Conservation (phyloP, 2,329 filamentous ascomycete genomes). For the Curvularia hawaiiensis region DNA sequence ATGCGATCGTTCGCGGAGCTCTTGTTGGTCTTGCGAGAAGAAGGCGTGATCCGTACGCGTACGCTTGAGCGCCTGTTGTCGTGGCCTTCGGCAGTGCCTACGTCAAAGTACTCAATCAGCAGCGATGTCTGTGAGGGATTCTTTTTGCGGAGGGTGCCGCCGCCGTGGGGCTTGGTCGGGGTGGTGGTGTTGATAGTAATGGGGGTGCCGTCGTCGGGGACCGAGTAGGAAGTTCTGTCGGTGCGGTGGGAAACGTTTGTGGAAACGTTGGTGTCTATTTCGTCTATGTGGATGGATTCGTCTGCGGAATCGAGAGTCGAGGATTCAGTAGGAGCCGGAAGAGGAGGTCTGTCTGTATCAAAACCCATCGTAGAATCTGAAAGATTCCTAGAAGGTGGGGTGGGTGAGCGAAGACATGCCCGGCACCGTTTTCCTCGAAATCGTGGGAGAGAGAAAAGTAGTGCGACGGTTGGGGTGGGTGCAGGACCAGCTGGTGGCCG, state of each 20-base stretch:
- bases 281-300: conserved; percentile 52
- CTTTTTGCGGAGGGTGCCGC: conserved; percentile 53
- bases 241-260: conserved; percentile 72
- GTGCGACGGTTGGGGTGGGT: conserved; percentile 10
- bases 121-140: conserved; percentile 82
- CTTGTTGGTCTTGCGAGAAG: conserved; percentile 56
- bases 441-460: conserved; percentile 8
- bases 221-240: conserved; percentile 75
- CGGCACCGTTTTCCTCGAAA: conserved; percentile 25
- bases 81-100: conserved; percentile 67
- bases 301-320: conserved; percentile 66
- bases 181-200: conserved; percentile 83
- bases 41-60: conserved; percentile 77
- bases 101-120: conserved; percentile 94
- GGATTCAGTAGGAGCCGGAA: conserved; percentile 81
- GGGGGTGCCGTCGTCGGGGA: conserved; percentile 86
- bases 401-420: conserved; percentile 38
- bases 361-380: conserved; percentile 50
- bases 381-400: conserved; percentile 38
- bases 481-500: conserved; percentile 29
- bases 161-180: conserved; percentile 68
- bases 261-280: conserved; percentile 70
- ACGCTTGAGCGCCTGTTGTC: conserved; percentile 80
- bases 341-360: conserved; percentile 61
- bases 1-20: conserved; percentile 73